Base-by-base conservation (phyloP, 2,329 filamentous ascomycete species). In the Raffaelea albimanens region DNA sequence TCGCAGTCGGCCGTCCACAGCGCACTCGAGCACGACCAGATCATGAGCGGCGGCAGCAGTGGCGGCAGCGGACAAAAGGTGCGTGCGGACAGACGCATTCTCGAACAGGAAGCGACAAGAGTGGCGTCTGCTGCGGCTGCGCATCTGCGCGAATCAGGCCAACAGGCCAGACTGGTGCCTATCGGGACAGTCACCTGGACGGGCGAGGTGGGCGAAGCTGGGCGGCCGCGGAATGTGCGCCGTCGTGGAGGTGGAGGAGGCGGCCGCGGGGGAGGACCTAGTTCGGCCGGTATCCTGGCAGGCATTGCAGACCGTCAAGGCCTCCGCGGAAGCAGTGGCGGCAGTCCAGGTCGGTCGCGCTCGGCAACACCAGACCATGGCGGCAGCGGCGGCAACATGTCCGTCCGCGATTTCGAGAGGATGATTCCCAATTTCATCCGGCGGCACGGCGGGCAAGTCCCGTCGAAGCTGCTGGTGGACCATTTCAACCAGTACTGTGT, bases 181-280 rank as follows among this genome's bases (percentile, higher is more conserved):
- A 82, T 88, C 29, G 91, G 91, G 8, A 88, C 86, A 0, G 87
- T 93, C 9, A 96, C 91, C 1, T 97, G 91, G 91, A 97, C 91
- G 0, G 91, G 93, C 2, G 80, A 85, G 56, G 80, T 85, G 42
- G 91, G 91, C 10, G 76, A 83, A 44, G 82, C 81, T 4, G 91
- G 90, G 1, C 74, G 85, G 33, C 85, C 85, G 1, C 67, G 64
- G 49, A 70, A 61, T 50, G 61, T 56, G 48, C 73, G 69, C 19
- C 72, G 73, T 19, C 5, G 16, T 34, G 31, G 9, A 9, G 10
- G 31, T 34, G 10, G 16, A 34, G 10, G 31, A 34, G 16, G 16
- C 1, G 65, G 65, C 20, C 73, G 68, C 38, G 66, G 59, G 36
- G 66, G 59, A 29, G 65, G 63, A 11, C 73, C 75, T 4, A 69